Evolutionary conservation across 352 stramenopile species (phyloP).

Genomic region (Phytophthora fragariae): DNA sequence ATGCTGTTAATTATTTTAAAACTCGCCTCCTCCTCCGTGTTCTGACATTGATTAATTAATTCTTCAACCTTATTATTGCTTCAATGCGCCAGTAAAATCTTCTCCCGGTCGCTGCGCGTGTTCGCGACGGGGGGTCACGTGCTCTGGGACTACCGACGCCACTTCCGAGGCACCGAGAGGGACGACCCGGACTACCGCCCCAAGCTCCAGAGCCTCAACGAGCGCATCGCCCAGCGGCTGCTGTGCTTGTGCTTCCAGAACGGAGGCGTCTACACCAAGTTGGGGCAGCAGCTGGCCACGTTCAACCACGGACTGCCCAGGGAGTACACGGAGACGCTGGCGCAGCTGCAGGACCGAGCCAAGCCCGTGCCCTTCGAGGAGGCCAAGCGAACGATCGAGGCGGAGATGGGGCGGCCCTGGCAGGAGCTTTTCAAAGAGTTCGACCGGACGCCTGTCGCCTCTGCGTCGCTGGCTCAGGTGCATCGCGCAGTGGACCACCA

Average conservation of each 20-base stretch:
- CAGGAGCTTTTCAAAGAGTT: slow-evolving; percentile 93
- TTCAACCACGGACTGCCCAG: slow-evolving; percentile 96
- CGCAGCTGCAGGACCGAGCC: slow-evolving; percentile 92
- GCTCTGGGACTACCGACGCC: slow-evolving; percentile 58
- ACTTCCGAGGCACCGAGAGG: slow-evolving; percentile 56
- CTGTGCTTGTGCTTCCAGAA: slow-evolving; percentile 93
- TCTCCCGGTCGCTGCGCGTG: slow-evolving; percentile 72
- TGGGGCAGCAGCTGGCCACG: slow-evolving; percentile 97
- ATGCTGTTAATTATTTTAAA: background rate
- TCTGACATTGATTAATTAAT: background rate
- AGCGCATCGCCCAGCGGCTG: slow-evolving; percentile 88
- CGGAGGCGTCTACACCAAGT: slow-evolving; percentile 97
- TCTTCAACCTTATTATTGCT: background rate
- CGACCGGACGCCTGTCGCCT: slow-evolving; percentile 93
- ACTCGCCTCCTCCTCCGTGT: background rate
- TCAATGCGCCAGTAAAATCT: slow-evolving; percentile 49
- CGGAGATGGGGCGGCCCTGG: slow-evolving; percentile 71
- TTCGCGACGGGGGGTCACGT: slow-evolving; percentile 53
- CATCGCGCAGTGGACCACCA: slow-evolving; percentile 91
- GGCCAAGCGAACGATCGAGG: slow-evolving; percentile 58
- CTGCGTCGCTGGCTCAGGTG: slow-evolving; percentile 96
- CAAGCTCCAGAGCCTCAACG: slow-evolving; percentile 70
- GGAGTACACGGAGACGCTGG: slow-evolving; percentile 94
- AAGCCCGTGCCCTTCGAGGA: slow-evolving; percentile 72
- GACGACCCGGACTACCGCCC: slow-evolving; percentile 64